Evolutionary conservation across 176 grass and related monocot species (phyloP).

Genomic region (Carex parvula): DNA sequence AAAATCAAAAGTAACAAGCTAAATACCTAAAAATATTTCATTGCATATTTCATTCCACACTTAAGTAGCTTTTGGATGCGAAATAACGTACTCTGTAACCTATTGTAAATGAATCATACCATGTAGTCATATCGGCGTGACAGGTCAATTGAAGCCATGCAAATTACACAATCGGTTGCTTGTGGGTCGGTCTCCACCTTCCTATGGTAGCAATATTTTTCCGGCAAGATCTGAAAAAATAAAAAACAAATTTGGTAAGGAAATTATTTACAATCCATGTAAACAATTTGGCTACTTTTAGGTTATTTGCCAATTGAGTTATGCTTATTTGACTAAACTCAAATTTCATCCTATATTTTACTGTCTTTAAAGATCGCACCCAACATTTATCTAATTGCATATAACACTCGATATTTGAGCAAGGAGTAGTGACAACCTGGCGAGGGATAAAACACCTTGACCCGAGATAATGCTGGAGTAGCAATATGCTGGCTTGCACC

Average conservation of each 20-base stretch:
- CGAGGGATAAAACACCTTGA: slow-evolving; percentile 97
- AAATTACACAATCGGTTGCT: slow-evolving; percentile 78
- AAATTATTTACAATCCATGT: neutral
- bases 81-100: neutral
- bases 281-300: neutral
- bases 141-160: slow-evolving; percentile 88
- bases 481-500: slow-evolving; percentile 66
- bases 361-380: neutral
- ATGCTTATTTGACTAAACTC: neutral
- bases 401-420: neutral
- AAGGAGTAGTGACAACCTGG: slow-evolving; percentile 36
- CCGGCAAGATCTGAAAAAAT: slow-evolving; percentile 73
- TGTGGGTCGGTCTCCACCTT: slow-evolving; percentile 62
- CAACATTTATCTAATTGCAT: neutral
- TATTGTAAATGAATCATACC: slow-evolving; percentile 41
- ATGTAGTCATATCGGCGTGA: slow-evolving; percentile 82
- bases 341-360: slow-evolving; percentile 4
- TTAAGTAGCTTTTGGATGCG: neutral
- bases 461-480: slow-evolving; percentile 92
- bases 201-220: slow-evolving; percentile 92
- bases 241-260: neutral
- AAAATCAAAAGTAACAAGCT: neutral
- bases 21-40: neutral
- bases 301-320: neutral
- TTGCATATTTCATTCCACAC: neutral